These are phyloP conservation scores for Clitoria ternatea DNA, from an alignment of 306 rosid species.

Conservation along the genomic window DNA sequence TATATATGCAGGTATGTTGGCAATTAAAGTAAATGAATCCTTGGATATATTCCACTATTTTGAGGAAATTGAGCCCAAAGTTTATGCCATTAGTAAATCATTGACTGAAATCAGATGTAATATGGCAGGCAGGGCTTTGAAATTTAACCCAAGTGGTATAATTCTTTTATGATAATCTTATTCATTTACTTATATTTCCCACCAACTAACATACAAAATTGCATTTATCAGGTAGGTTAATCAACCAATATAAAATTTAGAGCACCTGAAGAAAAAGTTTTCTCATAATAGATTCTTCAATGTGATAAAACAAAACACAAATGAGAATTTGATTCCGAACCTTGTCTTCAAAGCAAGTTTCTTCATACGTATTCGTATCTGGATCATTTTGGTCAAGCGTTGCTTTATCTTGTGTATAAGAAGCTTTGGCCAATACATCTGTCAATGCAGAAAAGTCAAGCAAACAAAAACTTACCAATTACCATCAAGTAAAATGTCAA, in stretches of 20 bases:
- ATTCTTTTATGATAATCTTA: background rate
- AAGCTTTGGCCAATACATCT: slow-evolving; percentile 96
- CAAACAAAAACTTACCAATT: slow-evolving; percentile 9
- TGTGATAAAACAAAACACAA: background rate
- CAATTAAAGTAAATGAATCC: background rate
- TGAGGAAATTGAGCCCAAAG: background rate
- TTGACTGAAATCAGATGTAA: background rate
- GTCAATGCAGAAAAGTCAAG: slow-evolving; percentile 16
- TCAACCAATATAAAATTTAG: background rate
- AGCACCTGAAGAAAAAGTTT: background rate
- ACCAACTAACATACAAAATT: background rate
- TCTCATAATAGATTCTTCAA: background rate
- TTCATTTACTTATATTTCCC: background rate
- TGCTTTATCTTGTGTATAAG: slow-evolving; percentile 90
- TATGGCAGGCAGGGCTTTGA: background rate
- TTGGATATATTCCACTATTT: background rate
- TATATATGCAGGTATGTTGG: background rate
- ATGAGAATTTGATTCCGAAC: slow-evolving; percentile 30
- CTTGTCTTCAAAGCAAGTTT: slow-evolving; percentile 87
- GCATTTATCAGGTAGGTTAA: background rate
- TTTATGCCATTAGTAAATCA: background rate
- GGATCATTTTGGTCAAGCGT: slow-evolving; percentile 92
- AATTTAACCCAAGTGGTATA: background rate
- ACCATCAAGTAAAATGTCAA: background rate
- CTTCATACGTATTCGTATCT: slow-evolving; percentile 91